These are phyloP conservation scores for Elsinoe perseae DNA, from an alignment of 2,329 filamentous ascomycete genomes.

Conservation along the genomic window DNA sequence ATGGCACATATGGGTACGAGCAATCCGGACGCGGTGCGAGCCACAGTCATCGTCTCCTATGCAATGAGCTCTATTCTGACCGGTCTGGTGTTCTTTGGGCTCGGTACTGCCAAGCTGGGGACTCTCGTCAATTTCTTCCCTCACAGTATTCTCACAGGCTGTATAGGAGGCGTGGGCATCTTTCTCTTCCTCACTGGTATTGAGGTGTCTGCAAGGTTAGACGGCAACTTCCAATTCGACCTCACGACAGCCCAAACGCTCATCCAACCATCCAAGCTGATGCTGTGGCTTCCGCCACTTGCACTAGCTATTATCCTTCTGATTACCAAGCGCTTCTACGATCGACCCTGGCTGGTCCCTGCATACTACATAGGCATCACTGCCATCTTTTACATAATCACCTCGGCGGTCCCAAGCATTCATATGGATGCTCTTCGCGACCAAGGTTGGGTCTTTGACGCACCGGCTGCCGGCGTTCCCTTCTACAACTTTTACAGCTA, in stretches of 20 bases:
- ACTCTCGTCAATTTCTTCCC: slow-evolving; percentile 96
- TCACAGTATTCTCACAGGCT: slow-evolving; percentile 90
- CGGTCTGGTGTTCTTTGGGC: slow-evolving; percentile 81
- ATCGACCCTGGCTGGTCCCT: slow-evolving; percentile 78
- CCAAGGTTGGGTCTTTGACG: slow-evolving; percentile 84
- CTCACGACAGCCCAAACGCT: slow-evolving; percentile 67
- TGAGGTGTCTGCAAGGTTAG: slow-evolving; percentile 82
- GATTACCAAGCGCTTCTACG: slow-evolving; percentile 64
- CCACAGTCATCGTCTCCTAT: slow-evolving; percentile 89
- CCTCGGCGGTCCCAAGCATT: slow-evolving; percentile 60
- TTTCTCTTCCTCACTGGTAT: slow-evolving; percentile 88
- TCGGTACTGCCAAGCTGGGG: slow-evolving; percentile 79
- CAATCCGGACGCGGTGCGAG: slow-evolving; percentile 76
- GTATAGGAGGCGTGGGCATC: slow-evolving; percentile 93
- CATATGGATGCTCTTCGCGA: slow-evolving; percentile 59
- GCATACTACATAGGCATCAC: slow-evolving; percentile 77
- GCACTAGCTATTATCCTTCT: slow-evolving; percentile 68
- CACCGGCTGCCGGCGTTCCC: slow-evolving; percentile 73
- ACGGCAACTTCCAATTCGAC: slow-evolving; percentile 78
- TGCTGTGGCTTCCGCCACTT: slow-evolving; percentile 77
- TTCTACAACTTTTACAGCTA: slow-evolving; percentile 98
- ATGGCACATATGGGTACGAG: slow-evolving; percentile 68
- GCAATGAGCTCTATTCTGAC: slow-evolving; percentile 86
- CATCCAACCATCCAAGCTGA: slow-evolving; percentile 63
- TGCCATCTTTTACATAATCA: slow-evolving; percentile 68